phyloP scores from a whole-genome alignment of 345 rosid species.

The Theobroma cacao region DNA sequence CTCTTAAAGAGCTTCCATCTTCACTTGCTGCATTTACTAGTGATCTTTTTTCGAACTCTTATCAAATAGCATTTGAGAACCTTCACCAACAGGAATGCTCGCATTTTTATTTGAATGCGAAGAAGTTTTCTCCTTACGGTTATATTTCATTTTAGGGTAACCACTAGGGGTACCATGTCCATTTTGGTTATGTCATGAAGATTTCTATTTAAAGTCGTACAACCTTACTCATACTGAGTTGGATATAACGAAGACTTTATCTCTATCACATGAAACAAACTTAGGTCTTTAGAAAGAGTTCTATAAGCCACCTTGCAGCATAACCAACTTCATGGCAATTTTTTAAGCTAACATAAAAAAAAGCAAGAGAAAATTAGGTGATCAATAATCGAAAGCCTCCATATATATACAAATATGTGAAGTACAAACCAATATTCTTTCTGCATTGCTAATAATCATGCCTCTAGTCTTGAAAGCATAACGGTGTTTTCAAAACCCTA shows the following conservation, averaged over 20 bases:
- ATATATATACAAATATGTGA: background rate
- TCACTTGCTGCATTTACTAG: background rate
- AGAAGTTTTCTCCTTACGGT: background rate
- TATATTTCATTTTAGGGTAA: background rate
- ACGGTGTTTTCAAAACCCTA: constrained; percentile 78
- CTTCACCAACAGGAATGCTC: background rate
- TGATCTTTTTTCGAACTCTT: background rate
- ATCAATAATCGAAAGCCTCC: background rate
- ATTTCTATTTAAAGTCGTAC: background rate
- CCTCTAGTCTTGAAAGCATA: constrained; percentile 56
- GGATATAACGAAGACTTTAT: constrained; percentile 1
- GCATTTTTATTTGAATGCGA: background rate
- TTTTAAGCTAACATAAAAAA: constrained; percentile 35
- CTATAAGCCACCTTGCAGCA: constrained; percentile 35
- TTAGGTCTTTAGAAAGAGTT: background rate
- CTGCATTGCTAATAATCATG: constrained; percentile 41
- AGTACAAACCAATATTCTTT: constrained; percentile 50
- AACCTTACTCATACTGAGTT: constrained; percentile 15
- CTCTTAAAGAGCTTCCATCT: background rate
- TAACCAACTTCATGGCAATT: constrained; percentile 70
- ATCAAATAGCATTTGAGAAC: background rate
- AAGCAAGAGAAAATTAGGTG: background rate
- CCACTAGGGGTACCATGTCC: constrained; percentile 2
- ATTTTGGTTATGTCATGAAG: constrained; percentile 14
- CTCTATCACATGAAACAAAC: constrained; percentile 8